Evolutionary conservation across 208 protist species (phyloP).

Genomic region (Polymyxa betae): DNA sequence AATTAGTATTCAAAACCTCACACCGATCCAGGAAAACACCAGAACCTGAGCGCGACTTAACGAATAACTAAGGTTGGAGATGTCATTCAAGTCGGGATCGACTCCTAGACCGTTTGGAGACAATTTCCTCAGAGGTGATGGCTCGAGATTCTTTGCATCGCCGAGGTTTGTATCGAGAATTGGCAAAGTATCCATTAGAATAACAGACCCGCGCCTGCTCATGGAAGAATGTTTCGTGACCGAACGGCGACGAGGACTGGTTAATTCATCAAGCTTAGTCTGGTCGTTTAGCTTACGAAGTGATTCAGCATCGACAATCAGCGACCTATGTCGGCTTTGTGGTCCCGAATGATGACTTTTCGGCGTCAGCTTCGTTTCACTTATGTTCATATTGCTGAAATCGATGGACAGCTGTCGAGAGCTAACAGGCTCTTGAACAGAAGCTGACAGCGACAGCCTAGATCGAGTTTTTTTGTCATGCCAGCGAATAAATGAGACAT

Average conservation of each 20-base stretch:
- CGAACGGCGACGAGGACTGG: neutral
- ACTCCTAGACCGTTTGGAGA: neutral
- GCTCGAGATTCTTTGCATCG: neutral
- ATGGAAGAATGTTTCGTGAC: neutral
- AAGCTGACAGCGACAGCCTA: neutral
- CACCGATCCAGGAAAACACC: neutral
- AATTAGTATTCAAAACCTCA: neutral
- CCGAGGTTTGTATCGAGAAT: neutral
- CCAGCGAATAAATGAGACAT: constrained; percentile 18
- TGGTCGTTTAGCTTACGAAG: neutral
- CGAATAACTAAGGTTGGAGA: neutral
- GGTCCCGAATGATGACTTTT: too few species aligned
- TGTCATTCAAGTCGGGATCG: neutral
- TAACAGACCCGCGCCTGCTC: neutral
- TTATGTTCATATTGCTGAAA: neutral
- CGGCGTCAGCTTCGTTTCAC: neutral
- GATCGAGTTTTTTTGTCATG: neutral
- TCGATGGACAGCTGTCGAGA: neutral
- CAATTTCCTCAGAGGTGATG: neutral
- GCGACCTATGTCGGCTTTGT: neutral
- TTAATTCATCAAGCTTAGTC: neutral
- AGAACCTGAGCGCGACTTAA: neutral
- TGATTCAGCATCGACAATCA: neutral
- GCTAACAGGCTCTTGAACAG: neutral
- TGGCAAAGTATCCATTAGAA: constrained; percentile 52